phyloP scores from a whole-genome alignment of 768 basidiomycete genomes.

The Boletus sp. region DNA sequence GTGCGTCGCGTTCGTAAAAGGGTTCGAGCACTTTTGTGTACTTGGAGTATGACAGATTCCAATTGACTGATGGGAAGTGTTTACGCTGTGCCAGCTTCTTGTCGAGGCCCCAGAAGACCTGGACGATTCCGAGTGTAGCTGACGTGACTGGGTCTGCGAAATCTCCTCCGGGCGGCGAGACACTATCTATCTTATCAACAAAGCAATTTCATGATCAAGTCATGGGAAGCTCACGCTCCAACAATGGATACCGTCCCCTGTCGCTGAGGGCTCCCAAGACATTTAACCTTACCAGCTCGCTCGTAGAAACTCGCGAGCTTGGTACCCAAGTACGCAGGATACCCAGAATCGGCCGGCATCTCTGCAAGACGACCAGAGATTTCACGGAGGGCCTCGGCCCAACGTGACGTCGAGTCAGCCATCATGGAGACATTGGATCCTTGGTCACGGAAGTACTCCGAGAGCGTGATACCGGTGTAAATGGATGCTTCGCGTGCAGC shows the following conservation, averaged over 20 bases:
- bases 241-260: slow-evolving; percentile 97
- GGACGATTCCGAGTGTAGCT: slow-evolving; percentile 96
- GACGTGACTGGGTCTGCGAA: slow-evolving; percentile 99
- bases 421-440: slow-evolving; percentile 98
- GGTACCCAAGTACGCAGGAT: slow-evolving; percentile 94
- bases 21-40: slow-evolving; percentile 93
- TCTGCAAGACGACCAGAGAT: slow-evolving; percentile 98
- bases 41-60: slow-evolving; percentile 99
- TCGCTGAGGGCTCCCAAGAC: slow-evolving; percentile 84
- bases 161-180: slow-evolving; percentile 98
- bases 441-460: slow-evolving; percentile 99
- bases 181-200: slow-evolving; percentile 47
- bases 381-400: slow-evolving; percentile 99
- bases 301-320: slow-evolving; percentile 99
- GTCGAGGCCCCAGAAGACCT: slow-evolving; percentile 99
- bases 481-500: slow-evolving; percentile 99
- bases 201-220: background rate
- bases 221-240: slow-evolving; percentile 75
- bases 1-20: slow-evolving; percentile 86
- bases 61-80: slow-evolving; percentile 99
- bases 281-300: slow-evolving; percentile 93
- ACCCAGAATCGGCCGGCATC: slow-evolving; percentile 99
- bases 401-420: slow-evolving; percentile 98
- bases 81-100: slow-evolving; percentile 99
- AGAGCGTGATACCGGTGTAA: slow-evolving; percentile 98